Evolutionary conservation across 2,329 filamentous ascomycete genomes (phyloP).

Genomic region (Hansfordia pulvinata): DNA sequence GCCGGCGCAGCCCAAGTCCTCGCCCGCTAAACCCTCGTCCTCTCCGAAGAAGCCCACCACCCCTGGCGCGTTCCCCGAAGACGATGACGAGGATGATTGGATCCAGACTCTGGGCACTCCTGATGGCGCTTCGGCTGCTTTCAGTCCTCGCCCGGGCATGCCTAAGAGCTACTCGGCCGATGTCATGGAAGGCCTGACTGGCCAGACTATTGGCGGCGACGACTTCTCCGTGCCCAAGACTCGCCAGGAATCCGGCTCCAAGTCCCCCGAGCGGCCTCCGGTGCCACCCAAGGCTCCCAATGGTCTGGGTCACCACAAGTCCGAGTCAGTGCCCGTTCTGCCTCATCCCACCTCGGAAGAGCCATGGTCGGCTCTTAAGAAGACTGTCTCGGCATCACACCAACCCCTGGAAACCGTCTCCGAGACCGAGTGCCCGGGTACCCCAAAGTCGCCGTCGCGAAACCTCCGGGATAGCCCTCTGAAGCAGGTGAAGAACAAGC

Average conservation of each 20-base stretch:
- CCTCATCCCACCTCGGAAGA: constrained; percentile 13
- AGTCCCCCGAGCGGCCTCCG: constrained; percentile 22
- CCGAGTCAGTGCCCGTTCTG: constrained; percentile 46
- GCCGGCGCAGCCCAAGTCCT: constrained; percentile 15
- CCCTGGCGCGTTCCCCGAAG: constrained; percentile 47
- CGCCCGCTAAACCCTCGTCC: constrained; percentile 22
- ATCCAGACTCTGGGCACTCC: constrained; percentile 35
- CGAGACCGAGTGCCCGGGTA: constrained; percentile 25
- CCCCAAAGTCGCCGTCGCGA: constrained; percentile 44
- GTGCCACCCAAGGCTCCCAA: constrained; percentile 16
- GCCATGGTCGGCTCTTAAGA: constrained; percentile 42
- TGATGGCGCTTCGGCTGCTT: constrained; percentile 19
- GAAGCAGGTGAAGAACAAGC: constrained; percentile 83
- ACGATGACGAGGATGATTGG: constrained; percentile 49
- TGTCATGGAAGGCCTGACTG: constrained; percentile 41
- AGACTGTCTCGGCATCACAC: constrained; percentile 47
- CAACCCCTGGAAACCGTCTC: constrained; percentile 34
- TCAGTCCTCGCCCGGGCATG: constrained; percentile 35
- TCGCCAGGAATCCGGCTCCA: constrained; percentile 17
- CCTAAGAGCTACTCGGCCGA: constrained; percentile 49
- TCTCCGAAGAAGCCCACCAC: constrained; percentile 25
- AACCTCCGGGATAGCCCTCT: constrained; percentile 60
- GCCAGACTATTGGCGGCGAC: constrained; percentile 31
- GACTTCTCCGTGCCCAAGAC: constrained; percentile 31
- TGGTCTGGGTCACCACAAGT: constrained; percentile 41